Evolutionary conservation across 176 grass and related monocot species (phyloP).

Genomic region (Zoysia pacifica): DNA sequence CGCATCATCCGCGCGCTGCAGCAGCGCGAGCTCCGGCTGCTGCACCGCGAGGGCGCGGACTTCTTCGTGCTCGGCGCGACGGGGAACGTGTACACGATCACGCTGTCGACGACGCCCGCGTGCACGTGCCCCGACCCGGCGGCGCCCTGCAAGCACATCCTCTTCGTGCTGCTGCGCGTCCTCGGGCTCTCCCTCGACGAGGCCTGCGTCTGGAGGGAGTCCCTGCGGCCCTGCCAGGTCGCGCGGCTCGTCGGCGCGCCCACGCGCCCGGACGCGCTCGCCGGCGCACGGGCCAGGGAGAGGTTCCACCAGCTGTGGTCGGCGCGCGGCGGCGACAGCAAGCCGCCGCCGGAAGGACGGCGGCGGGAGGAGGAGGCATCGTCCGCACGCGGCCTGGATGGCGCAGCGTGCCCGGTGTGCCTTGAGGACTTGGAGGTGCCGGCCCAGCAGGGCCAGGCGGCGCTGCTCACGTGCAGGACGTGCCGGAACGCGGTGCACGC

Average conservation of each 20-base stretch:
- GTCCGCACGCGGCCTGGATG: conserved; percentile 14
- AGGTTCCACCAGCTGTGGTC: conserved; percentile 63
- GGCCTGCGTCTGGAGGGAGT: conserved; percentile 77
- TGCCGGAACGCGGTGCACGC: conserved; percentile 88
- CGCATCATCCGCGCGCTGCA: conserved; percentile 76
- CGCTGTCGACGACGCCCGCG: conserved; percentile 51
- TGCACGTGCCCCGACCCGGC: conserved; percentile 89
- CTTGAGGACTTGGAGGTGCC: neutral
- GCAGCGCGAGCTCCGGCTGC: conserved; percentile 66
- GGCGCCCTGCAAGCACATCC: conserved; percentile 89
- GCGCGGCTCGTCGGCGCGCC: conserved; percentile 63
- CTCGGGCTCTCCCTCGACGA: conserved; percentile 79
- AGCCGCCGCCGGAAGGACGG: neutral
- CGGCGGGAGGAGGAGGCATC: conserved; percentile 4
- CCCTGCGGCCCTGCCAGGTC: conserved; percentile 70
- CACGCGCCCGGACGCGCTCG: conserved; percentile 50
- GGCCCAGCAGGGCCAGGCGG: neutral
- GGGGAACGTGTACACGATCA: conserved; percentile 88
- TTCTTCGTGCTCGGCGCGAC: conserved; percentile 86
- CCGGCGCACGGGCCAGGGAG: conserved; percentile 57
- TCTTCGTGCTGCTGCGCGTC: conserved; percentile 92
- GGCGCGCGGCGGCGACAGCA: neutral
- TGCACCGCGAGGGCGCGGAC: conserved; percentile 58
- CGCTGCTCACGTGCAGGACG: conserved; percentile 61
- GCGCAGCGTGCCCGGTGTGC: neutral